phyloP scores from a whole-genome alignment of 1,284 basidiomycete species.

The Puccinia triticina region DNA sequence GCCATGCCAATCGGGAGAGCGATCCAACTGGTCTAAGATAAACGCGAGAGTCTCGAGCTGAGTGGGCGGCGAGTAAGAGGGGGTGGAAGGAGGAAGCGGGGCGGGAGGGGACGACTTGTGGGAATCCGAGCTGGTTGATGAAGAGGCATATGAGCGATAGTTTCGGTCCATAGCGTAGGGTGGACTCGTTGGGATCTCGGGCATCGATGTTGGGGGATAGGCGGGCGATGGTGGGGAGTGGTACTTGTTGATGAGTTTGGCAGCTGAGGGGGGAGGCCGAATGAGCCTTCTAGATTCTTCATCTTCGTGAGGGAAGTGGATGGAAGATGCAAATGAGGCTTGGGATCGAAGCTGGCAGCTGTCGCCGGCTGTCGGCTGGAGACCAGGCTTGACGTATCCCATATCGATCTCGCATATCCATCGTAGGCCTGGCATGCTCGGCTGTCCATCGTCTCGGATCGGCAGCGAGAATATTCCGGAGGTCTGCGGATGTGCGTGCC shows the following conservation, averaged over 20 bases:
- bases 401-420: conserved; percentile 41
- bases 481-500: conserved; percentile 30
- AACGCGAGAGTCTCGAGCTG: conserved; percentile 32
- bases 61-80: background rate
- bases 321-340: background rate
- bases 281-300: conserved; percentile 21
- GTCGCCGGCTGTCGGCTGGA: background rate
- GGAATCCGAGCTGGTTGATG: conserved; percentile 3
- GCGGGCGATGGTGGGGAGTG: background rate
- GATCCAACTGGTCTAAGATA: conserved; percentile 29
- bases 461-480: conserved; percentile 45
- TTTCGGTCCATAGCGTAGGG: background rate
- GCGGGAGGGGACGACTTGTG: background rate
- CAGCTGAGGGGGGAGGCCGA: conserved; percentile 3
- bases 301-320: background rate
- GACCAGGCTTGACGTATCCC: conserved; percentile 13
- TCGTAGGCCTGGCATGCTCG: conserved; percentile 35
- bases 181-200: background rate
- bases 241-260: conserved; percentile 13
- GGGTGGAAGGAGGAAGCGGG: background rate
- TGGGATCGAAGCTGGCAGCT: background rate
- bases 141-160: background rate
- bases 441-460: background rate
- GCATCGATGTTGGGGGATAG: conserved; percentile 1
- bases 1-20: conserved; percentile 38